A percentile compares a stretch with the other conserved stretches of the same genome.
These are phyloP conservation scores for Yamadazyma triangularis DNA, from an alignment of 1,139 yeast species.

Conservation along the genomic window DNA sequence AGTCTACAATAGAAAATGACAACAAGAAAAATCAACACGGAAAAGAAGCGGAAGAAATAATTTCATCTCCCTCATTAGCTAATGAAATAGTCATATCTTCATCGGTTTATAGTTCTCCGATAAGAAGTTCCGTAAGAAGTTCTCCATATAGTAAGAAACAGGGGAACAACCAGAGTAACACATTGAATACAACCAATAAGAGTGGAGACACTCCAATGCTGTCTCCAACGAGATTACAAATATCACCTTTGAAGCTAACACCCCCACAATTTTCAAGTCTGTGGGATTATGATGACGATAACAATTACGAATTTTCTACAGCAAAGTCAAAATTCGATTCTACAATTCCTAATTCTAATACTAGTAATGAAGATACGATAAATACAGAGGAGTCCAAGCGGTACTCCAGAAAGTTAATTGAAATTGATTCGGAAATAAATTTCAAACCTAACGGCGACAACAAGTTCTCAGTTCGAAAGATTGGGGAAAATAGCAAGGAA, in stretches of 20 bases:
- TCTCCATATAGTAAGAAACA: constrained; percentile 11
- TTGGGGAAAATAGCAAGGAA: constrained; percentile 16
- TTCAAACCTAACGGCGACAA: constrained; percentile 15
- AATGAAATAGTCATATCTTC: constrained; percentile 10
- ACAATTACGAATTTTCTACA: constrained; percentile 17
- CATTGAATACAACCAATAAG: too few species aligned
- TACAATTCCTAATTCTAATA: too few species aligned
- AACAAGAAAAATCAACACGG: too few species aligned
- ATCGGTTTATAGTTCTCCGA: constrained; percentile 8
- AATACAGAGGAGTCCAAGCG: constrained; percentile 4
- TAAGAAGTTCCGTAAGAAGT: neutral
- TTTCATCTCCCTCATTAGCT: too few species aligned
- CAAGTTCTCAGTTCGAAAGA: constrained; percentile 16
- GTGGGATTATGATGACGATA: constrained; percentile 2
- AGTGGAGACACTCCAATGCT: too few species aligned
- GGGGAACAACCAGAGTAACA: too few species aligned
- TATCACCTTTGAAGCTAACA: constrained; percentile 12
- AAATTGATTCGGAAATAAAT: constrained; percentile 18
- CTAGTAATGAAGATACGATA: too few species aligned
- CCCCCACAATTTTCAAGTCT: constrained; percentile 10
- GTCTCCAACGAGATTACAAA: too few species aligned
- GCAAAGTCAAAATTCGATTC: constrained; percentile 12
- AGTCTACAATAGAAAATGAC: neutral
- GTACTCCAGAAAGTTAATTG: constrained; percentile 16
- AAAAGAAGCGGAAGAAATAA: too few species aligned